Conservation (phyloP, 768 basidiomycete genomes). For the Mrakia blollopis region DNA sequence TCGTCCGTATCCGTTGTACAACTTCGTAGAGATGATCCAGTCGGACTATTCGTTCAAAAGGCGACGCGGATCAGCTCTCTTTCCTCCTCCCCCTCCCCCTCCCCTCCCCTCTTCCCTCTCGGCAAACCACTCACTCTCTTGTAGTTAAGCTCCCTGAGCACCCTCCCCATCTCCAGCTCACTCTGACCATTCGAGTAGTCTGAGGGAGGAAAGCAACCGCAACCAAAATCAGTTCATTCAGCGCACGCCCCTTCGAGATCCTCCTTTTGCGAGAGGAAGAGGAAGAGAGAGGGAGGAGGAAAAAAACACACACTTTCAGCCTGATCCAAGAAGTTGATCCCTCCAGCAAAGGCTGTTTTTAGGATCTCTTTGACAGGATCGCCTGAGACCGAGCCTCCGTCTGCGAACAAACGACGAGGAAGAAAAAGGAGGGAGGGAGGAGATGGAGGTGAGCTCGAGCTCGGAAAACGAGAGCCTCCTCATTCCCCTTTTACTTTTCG, state of each 20-base stretch:
- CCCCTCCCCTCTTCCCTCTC: not conserved
- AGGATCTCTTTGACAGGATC: constrained; percentile 79
- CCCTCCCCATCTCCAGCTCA: constrained; percentile 16
- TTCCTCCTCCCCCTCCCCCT: not conserved
- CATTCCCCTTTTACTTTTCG: too few relatives aligned
- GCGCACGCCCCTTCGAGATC: not conserved
- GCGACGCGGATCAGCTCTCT: not conserved
- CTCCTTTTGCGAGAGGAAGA: not conserved
- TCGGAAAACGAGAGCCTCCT: too few relatives aligned
- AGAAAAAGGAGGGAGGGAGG: not conserved
- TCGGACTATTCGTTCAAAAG: constrained; percentile 45
- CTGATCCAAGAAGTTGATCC: constrained; percentile 18
- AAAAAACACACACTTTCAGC: not conserved
- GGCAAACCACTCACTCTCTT: constrained; percentile 4
- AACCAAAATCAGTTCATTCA: not conserved
- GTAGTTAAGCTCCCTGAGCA: constrained; percentile 13
- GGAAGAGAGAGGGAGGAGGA: not conserved
- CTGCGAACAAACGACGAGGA: not conserved
- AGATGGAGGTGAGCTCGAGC: not conserved
- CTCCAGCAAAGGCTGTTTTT: constrained; percentile 43
- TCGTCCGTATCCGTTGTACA: constrained; percentile 8
- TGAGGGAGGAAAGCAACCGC: constrained; percentile 1
- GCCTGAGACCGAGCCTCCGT: constrained; percentile 44
- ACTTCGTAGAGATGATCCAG: constrained; percentile 61
- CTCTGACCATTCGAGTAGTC: constrained; percentile 50